phyloP scores from a whole-genome alignment of 805 yeast species.

The Cyberlindnera bimundalis region DNA sequence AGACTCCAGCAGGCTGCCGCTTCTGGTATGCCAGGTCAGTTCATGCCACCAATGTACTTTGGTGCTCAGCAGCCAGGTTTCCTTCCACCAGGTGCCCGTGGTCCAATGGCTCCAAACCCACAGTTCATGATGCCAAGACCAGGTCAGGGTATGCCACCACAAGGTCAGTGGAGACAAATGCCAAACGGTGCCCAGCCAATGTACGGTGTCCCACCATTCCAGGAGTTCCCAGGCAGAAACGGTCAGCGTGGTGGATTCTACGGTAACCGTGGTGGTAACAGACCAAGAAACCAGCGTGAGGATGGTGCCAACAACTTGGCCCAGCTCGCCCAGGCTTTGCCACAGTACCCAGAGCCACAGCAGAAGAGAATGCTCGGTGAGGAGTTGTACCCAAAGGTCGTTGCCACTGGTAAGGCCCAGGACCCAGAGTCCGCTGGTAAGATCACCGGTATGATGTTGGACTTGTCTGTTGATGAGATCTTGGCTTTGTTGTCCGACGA shows the following conservation, averaged over 20 bases:
- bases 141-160: slow-evolving; percentile 43
- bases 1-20: slow-evolving; percentile 96
- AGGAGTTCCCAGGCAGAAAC: slow-evolving; percentile 54
- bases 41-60: slow-evolving; percentile 78
- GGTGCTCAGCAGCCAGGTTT: slow-evolving; percentile 61
- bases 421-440: slow-evolving; percentile 97
- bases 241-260: slow-evolving; percentile 41
- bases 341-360: slow-evolving; percentile 75
- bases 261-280: slow-evolving; percentile 39
- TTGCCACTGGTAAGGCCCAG: slow-evolving; percentile 79
- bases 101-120: slow-evolving; percentile 79
- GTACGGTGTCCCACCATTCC: slow-evolving; percentile 82
- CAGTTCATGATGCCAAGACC: slow-evolving; percentile 75
- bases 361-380: slow-evolving; percentile 98
- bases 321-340: slow-evolving; percentile 56
- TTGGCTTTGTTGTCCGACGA: slow-evolving; percentile 87
- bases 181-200: slow-evolving; percentile 90
- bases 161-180: slow-evolving; percentile 62
- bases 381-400: slow-evolving; percentile 90
- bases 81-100: slow-evolving; percentile 81
- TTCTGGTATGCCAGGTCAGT: slow-evolving; percentile 82
- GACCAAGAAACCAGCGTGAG: slow-evolving; percentile 35
- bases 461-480: slow-evolving; percentile 89
- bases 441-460: slow-evolving; percentile 98
- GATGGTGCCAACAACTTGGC: slow-evolving; percentile 27